Base-by-base conservation (phyloP, 2,329 filamentous ascomycete genomes). In the Hymenoscyphus fraxineus region DNA sequence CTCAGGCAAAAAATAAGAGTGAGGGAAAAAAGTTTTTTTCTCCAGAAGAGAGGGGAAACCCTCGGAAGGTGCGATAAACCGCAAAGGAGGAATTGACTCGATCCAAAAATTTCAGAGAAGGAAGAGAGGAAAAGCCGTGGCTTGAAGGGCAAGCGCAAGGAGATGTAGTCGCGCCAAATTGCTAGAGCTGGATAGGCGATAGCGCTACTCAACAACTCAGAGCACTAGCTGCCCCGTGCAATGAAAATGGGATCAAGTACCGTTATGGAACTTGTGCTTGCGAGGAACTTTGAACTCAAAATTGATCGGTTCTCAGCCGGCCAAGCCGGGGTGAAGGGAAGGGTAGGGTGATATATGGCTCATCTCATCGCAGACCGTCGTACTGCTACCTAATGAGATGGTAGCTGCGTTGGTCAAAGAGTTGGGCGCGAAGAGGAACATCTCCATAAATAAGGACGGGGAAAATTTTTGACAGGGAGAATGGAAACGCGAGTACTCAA, bases 341-440 rank as follows among this genome's bases (percentile, higher is more conserved):
- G 27, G 27, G 27, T 27, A 27, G 27, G 10, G 22, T 51, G 44
- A 51, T 51, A 51, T 51, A 51, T 51, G 44, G 44, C 22, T 51
- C 44, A 51, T 51, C 19, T 35, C 35, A 35, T 35, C 35, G 35
- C 9, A 35, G 35, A 27, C 27, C 27, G 27, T 27, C 27, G 35
- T 35, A 35, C 35, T 35, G 44, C n/a, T 19, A 51, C 44, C 44
- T 51, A 22, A 51, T 51, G 4, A 51, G 44, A 22, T 51, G 44
- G 44, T 51, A 51, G 44, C 44, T 51, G 44, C 44, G 44, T n/a
- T 22, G 44, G 44, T 51, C 44, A n/a, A 51, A 51, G 44, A 51
- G 44, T 51, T 19, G 22, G 44, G 44, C 44, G 44, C 44, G 19
- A 51, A 51, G 44, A 51, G 44, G 44, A 27, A 12, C n/a, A 51